These are phyloP conservation scores for Leptographium procerum DNA, from an alignment of 2,329 filamentous ascomycete species.

Conservation along the genomic window DNA sequence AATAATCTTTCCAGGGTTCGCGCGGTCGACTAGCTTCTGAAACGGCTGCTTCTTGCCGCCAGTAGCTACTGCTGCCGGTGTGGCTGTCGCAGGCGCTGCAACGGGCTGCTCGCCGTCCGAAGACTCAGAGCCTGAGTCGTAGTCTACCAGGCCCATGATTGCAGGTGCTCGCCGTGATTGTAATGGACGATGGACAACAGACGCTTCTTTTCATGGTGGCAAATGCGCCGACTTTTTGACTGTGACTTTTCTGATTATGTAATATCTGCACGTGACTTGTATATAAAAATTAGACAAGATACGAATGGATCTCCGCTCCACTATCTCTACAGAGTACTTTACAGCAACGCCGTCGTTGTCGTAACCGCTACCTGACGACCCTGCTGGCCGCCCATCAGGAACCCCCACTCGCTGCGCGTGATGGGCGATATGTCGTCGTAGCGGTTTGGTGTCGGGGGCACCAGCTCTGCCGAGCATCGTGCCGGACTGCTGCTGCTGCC, in stretches of 20 bases:
- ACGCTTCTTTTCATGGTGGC: neutral
- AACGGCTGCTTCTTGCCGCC: constrained; percentile 51
- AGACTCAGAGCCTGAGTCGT: constrained; percentile 70
- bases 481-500: constrained; percentile 8
- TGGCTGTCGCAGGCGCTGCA: constrained; percentile 4
- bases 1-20: constrained; percentile 73
- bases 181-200: neutral
- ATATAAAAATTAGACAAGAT: no score
- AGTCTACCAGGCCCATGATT: constrained; percentile 69
- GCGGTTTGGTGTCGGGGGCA: constrained; percentile 31
- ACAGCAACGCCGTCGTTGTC: constrained; percentile 18
- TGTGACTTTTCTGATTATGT: neutral
- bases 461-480: neutral
- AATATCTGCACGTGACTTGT: neutral
- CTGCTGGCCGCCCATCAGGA: constrained; percentile 40
- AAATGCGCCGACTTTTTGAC: neutral
- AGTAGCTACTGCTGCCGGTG: constrained; percentile 13
- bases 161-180: neutral
- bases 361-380: constrained; percentile 38
- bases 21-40: constrained; percentile 70
- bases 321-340: neutral
- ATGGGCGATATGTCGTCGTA: constrained; percentile 53
- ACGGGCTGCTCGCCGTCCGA: constrained; percentile 38
- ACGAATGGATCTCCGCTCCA: neutral
- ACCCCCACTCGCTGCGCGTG: constrained; percentile 52